Evolutionary conservation across 345 rosid species (phyloP).

Genomic region (Euphorbia peplus): DNA sequence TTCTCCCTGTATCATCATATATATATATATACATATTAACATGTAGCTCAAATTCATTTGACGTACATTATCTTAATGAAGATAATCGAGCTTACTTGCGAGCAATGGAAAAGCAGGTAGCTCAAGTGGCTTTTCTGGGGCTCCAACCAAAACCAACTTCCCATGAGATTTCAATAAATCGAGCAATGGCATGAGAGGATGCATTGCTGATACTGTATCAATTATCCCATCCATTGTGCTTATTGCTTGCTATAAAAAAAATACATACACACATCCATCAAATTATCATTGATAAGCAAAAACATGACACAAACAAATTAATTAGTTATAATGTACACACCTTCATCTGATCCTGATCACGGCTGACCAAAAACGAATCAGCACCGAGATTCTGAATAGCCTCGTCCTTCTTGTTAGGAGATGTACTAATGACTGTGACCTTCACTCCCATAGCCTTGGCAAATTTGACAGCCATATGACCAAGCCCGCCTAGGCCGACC

Average conservation of each 20-base stretch:
- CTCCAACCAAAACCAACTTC: too few species aligned
- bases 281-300: not conserved
- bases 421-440: slow-evolving; percentile 6
- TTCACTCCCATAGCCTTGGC: slow-evolving; percentile 5
- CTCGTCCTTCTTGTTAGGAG: slow-evolving; percentile 6
- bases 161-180: too few species aligned
- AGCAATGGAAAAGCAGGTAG: too few species aligned
- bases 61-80: not conserved
- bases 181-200: too few species aligned
- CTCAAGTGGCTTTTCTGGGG: too few species aligned
- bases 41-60: not conserved
- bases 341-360: not conserved
- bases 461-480: too few species aligned
- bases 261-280: too few species aligned
- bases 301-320: not conserved
- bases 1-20: slow-evolving; percentile 40
- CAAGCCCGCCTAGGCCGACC: slow-evolving; percentile 9
- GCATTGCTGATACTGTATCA: too few species aligned
- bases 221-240: too few species aligned
- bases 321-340: too few species aligned
- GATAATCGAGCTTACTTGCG: not conserved
- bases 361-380: slow-evolving; percentile 18
- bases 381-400: slow-evolving; percentile 8
- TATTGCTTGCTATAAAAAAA: slow-evolving; percentile 17
- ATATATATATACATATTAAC: not conserved